Conservation (phyloP, 2,329 filamentous ascomycete species). For the Ramularia collo-cygni region DNA sequence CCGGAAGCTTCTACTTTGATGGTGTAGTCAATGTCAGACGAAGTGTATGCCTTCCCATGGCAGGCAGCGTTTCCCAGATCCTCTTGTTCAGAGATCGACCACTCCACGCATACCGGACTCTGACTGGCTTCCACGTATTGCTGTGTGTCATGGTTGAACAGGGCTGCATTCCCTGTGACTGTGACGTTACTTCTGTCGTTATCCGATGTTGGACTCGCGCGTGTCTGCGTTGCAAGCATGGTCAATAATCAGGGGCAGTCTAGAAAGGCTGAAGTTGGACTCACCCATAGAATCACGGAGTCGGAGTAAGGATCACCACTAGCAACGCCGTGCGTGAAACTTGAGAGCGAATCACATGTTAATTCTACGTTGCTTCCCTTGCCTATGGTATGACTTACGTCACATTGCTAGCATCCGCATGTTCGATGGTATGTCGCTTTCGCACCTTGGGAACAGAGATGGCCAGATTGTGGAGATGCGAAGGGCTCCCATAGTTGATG, state of each 20-base stretch:
- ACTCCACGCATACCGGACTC: constrained; percentile 20
- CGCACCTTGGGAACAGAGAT: constrained; percentile 56
- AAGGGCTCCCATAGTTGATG: constrained; percentile 62
- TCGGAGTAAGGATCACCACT: constrained; percentile 40
- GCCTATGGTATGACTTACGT: too few species aligned
- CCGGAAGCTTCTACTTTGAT: constrained; percentile 25
- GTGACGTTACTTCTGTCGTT: constrained; percentile 25
- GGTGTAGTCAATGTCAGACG: constrained; percentile 26
- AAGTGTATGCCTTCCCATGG: constrained; percentile 22
- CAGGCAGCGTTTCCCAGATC: constrained; percentile 14
- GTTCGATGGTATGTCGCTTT: constrained; percentile 43
- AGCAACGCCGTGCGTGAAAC: constrained; percentile 52
- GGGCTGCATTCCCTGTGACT: constrained; percentile 19
- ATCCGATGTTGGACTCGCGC: constrained; percentile 16
- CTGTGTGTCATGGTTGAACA: constrained; percentile 24
- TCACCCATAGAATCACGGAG: constrained; percentile 34
- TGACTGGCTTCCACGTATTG: constrained; percentile 20
- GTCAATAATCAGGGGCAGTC: not conserved
- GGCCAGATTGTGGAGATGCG: constrained; percentile 55
- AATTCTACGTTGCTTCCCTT: too few species aligned
- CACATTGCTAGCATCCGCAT: constrained; percentile 42
- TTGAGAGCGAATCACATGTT: too few species aligned
- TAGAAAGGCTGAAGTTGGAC: too few species aligned
- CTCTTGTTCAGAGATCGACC: constrained; percentile 11
- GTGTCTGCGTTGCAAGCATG: constrained; percentile 27